These are phyloP conservation scores for Leishmania turanica DNA, from an alignment of 208 protist species.

Conservation along the genomic window DNA sequence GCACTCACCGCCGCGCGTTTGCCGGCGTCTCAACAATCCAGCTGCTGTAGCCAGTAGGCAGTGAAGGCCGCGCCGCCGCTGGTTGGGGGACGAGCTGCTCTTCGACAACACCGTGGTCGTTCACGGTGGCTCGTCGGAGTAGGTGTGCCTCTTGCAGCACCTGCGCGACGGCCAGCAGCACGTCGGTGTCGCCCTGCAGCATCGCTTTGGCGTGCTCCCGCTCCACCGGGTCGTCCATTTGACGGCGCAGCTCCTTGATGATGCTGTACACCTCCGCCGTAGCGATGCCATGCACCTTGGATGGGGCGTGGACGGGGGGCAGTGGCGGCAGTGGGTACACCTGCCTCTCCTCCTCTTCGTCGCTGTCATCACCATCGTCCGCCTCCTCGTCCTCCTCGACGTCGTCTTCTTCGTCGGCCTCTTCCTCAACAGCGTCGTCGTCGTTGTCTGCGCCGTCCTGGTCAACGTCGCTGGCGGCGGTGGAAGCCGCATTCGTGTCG, in stretches of 20 bases:
- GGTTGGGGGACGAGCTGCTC: constrained; percentile 58
- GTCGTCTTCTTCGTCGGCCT: constrained; percentile 22
- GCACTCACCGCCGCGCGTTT: constrained; percentile 5
- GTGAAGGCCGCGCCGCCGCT: constrained; percentile 40
- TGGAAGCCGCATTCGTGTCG: constrained; percentile 8
- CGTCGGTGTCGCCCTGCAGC: constrained; percentile 59
- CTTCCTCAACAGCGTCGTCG: neutral
- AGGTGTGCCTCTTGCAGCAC: constrained; percentile 72
- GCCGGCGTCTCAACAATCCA: constrained; percentile 48
- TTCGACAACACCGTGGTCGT: constrained; percentile 39
- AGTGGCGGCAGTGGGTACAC: constrained; percentile 58
- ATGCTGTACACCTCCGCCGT: constrained; percentile 72
- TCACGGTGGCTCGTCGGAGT: constrained; percentile 46
- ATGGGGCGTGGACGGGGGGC: constrained; percentile 47
- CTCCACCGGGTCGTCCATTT: constrained; percentile 61
- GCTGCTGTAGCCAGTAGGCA: constrained; percentile 63
- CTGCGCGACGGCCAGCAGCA: constrained; percentile 63
- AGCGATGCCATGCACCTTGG: constrained; percentile 54
- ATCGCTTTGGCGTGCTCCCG: constrained; percentile 57
- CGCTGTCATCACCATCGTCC: constrained; percentile 36
- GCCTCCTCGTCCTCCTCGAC: constrained; percentile 27
- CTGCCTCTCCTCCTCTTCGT: constrained; percentile 39
- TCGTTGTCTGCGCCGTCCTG: constrained; percentile 14
- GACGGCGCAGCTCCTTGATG: constrained; percentile 60
- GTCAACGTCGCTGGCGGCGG: constrained; percentile 5